Percentiles rank a stretch among this genome's conserved stretches.
phyloP scores from a whole-genome alignment of 495 filamentous ascomycete genomes.

The Penicillium pulvis region DNA sequence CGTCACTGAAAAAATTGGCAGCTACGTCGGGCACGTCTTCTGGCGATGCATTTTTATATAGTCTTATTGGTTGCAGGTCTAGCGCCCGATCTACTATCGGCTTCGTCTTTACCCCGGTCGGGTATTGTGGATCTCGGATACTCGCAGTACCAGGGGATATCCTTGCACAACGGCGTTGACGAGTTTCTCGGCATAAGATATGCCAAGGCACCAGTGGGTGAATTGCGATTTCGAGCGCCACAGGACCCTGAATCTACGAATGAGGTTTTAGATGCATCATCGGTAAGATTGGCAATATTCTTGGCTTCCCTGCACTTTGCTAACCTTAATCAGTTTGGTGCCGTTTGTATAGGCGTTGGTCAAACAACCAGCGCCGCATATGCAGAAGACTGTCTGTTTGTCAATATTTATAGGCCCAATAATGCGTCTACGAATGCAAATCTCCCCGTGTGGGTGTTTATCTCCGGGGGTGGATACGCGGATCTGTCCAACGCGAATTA shows the following conservation, averaged over 20 bases:
- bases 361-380: slow-evolving; percentile 37
- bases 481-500: slow-evolving; percentile 62
- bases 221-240: slow-evolving; percentile 57
- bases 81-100: slow-evolving; percentile 5
- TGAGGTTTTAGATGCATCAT: slow-evolving; percentile 39
- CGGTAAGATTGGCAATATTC: slow-evolving; percentile 22
- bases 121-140: slow-evolving; percentile 41
- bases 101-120: slow-evolving; percentile 12
- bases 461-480: slow-evolving; percentile 73
- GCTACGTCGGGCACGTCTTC: no score
- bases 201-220: slow-evolving; percentile 54
- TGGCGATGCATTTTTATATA: slow-evolving; percentile 6
- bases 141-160: slow-evolving; percentile 36
- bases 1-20: not conserved
- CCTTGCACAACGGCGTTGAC: slow-evolving; percentile 45
- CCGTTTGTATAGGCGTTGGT: slow-evolving; percentile 36
- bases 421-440: slow-evolving; percentile 52
- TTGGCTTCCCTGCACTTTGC: not conserved
- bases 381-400: slow-evolving; percentile 69
- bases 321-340: slow-evolving; percentile 36
- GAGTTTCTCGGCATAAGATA: slow-evolving; percentile 64
- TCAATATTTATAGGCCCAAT: slow-evolving; percentile 66
- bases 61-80: slow-evolving; percentile 4
- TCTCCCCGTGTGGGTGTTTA: slow-evolving; percentile 69
- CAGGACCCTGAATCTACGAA: slow-evolving; percentile 42